Conservation (phyloP, 441 rosid genomes). For the Pelargonium citronellum region DNA sequence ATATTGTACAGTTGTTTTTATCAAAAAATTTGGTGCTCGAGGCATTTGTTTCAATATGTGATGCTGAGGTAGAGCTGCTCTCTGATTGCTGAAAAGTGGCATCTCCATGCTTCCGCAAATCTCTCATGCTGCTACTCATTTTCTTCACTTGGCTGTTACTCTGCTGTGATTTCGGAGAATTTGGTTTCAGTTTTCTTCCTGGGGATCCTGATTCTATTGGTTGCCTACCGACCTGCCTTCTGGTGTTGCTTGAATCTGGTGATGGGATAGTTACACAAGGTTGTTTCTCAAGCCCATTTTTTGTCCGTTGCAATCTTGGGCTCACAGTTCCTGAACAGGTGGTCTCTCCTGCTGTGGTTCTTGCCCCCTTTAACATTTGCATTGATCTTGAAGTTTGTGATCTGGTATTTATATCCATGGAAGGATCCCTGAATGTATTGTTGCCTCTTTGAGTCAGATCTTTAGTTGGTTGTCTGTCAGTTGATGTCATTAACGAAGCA, state of each 20-base stretch:
- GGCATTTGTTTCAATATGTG: constrained; percentile 54
- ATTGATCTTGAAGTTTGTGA: constrained; percentile 25
- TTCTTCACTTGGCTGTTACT: constrained; percentile 46
- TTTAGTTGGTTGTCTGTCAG: constrained; percentile 31
- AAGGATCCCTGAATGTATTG: constrained; percentile 27
- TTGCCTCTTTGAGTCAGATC: constrained; percentile 42
- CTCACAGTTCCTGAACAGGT: constrained; percentile 33
- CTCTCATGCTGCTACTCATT: constrained; percentile 41
- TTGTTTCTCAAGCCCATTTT: constrained; percentile 43
- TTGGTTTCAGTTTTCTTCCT: constrained; percentile 31
- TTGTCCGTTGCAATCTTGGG: constrained; percentile 50
- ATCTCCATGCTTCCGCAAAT: constrained; percentile 41
- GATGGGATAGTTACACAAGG: constrained; percentile 30
- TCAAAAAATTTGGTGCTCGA: constrained; percentile 45
- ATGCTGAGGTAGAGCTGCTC: constrained; percentile 43
- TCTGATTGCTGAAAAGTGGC: constrained; percentile 45
- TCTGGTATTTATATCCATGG: constrained; percentile 29
- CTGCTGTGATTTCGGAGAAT: constrained; percentile 33
- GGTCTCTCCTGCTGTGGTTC: constrained; percentile 28
- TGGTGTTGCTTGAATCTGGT: constrained; percentile 36
- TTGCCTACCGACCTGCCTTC: constrained; percentile 42
- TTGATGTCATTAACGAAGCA: constrained; percentile 23
- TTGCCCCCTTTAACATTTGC: constrained; percentile 33
- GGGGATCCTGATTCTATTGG: constrained; percentile 45
- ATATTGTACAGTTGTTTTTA: constrained; percentile 26